These are phyloP conservation scores for Monotropa hypopitys DNA, from an alignment of 179 eudicot species.

Conservation along the genomic window DNA sequence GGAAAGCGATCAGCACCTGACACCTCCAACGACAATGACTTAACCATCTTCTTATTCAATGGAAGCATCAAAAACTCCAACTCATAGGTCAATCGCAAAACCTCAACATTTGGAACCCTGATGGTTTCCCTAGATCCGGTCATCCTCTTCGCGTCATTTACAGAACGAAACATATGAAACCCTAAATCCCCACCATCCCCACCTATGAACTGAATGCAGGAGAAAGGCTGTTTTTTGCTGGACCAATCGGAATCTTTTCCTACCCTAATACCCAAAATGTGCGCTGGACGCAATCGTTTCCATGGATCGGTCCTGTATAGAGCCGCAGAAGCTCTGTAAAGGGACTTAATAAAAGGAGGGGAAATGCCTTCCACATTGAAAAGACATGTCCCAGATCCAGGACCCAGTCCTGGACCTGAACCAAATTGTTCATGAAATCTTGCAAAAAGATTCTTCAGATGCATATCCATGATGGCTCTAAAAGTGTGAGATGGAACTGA, in stretches of 20 bases:
- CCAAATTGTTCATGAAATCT: constrained; percentile 63
- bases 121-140: constrained; percentile 38
- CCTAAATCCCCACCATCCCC: constrained; percentile 61
- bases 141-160: constrained; percentile 34
- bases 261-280: constrained; percentile 37
- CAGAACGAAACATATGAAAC: constrained; percentile 40
- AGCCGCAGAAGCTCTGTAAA: constrained; percentile 51
- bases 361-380: constrained; percentile 28
- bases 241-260: constrained; percentile 60
- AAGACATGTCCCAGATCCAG: constrained; percentile 53
- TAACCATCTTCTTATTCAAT: constrained; percentile 35
- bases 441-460: constrained; percentile 47
- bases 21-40: constrained; percentile 31
- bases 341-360: constrained; percentile 38
- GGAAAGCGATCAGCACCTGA: constrained; percentile 45
- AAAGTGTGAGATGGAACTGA: not conserved
- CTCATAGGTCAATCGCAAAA: constrained; percentile 12
- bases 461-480: constrained; percentile 28
- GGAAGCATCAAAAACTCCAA: constrained; percentile 25
- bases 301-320: constrained; percentile 53
- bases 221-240: constrained; percentile 40
- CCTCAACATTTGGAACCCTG: constrained; percentile 44
- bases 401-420: constrained; percentile 68
- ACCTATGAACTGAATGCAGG: constrained; percentile 46
- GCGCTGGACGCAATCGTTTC: constrained; percentile 44